Base-by-base conservation (phyloP, 2,329 filamentous ascomycete genomes). In the Aspergillus sojae region DNA sequence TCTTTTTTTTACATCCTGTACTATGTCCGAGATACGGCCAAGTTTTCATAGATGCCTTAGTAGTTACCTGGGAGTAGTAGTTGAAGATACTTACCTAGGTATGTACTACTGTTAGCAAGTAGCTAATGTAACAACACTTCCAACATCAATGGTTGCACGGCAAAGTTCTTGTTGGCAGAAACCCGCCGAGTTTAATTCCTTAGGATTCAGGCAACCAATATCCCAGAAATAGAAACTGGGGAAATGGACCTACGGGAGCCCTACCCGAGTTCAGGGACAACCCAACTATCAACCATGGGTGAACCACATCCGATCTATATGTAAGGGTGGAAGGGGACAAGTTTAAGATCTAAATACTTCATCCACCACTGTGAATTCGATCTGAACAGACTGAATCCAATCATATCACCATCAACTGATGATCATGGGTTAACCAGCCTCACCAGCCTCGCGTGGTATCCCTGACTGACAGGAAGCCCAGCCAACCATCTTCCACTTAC, bases 391-490 rank as follows among this genome's bases (percentile, higher is more conserved):
- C 6, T 26, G 26, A 50, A 28, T 50, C 46, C 30, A 28, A 30
- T 19, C 19, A 50, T 16, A 28, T 50, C 46, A 28, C 3, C 26
- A 30, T 50, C 14, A 50, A 50, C 11, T 50, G 46, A 50, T 50
- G 12, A n/a, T 23, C 5, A 32, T 36, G 12, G 19, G n/a, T 19
- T n/a, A 36, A 39, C 32, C 52, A 55, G 32, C 32, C 52, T 55
- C 52, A 55, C 52, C 52, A 55, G 52, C 52, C 52, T 55, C 52
- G 52, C 32, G 52, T 55, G 52, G 52, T 55, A 55, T 26, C 52
- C 52, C 52, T 55, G 52, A 55, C 23, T 23, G 52, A 41, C 52
- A 39, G 52, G 52, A 39, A 12, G n/a, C 32, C 21, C 21, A 39
- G 52, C 52, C 52, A 55, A 55, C 52, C 32, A 55, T 55, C 52